Evolutionary conservation across 257 asterid species (phyloP), one percentile per base, ranked within the genome.

Genomic region (Knoxia roxburghii): DNA sequence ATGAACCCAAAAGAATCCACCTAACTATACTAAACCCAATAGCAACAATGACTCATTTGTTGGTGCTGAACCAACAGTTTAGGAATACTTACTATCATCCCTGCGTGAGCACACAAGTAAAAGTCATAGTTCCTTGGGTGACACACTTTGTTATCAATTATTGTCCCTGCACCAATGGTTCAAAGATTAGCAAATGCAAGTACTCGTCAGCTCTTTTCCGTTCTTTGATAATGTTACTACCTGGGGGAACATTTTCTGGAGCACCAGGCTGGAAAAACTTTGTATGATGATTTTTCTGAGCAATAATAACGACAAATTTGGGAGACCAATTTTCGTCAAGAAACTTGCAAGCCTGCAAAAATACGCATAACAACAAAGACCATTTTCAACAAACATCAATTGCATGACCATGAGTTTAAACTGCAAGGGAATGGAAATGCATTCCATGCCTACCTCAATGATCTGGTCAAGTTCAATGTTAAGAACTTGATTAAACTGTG

Each of bases 201-300:
- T 18, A 57, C 37, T 10, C 29, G 3, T 15, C 18, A 4, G 33
- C 17, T 17, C 7, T 18, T 7, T 8, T 18, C 7, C 18, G 48
- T 32, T 41, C 24, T 32, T 26, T 24, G 9, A 30, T 23, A 11
- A 37, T 0, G 46, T 11, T 21, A 55, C 67, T 69, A 89, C 98
- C 98, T 65, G 97, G 98, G 59, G 74, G 95, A 41, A 93, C 97
- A 66, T 93, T 93, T 15, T 93, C 97, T 1, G 97, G 95, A 49
- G 95, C 74, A 60, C 80, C 81, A 14, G 94, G 72, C 85, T 81
- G 96, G 72, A 90, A 93, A 53, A 93, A 88, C 45, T 90, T 90
- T 0, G 99, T 93, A 29, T 93, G 99, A 75, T 93, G 99, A 55
- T 93, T 93, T 40, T 93, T 93, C 79, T 93, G 97, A 1, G 97